These are phyloP conservation scores for Corrigiola litoralis DNA, from an alignment of 179 eudicot genomes.

Conservation along the genomic window DNA sequence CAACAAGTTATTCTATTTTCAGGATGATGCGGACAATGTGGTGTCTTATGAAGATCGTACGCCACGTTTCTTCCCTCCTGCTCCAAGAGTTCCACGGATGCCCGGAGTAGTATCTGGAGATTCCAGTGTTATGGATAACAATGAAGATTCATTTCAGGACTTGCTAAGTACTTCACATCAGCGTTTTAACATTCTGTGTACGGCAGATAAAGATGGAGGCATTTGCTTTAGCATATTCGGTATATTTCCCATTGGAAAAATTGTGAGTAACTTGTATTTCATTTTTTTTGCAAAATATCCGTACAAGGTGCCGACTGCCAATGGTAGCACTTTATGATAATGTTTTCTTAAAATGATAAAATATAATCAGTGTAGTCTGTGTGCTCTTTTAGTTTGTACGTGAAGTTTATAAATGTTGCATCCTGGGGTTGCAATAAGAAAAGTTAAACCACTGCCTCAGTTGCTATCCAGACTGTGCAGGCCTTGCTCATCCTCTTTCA, in stretches of 20 bases:
- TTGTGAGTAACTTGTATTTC: conserved; percentile 57
- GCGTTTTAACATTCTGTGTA: conserved; percentile 78
- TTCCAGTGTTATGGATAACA: conserved; percentile 69
- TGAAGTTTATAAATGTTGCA: neutral
- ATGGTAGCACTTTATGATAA: neutral
- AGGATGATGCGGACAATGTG: conserved; percentile 42
- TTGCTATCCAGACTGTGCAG: too few relatives aligned
- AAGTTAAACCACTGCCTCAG: neutral
- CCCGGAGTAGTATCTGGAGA: conserved; percentile 88
- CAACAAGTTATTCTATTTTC: neutral
- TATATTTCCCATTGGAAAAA: conserved; percentile 86
- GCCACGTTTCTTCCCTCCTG: conserved; percentile 89
- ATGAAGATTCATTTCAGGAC: conserved; percentile 66
- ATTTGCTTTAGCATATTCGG: conserved; percentile 93
- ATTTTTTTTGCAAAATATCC: neutral
- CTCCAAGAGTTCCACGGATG: conserved; percentile 80
- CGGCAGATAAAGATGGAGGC: conserved; percentile 84
- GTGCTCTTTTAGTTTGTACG: neutral
- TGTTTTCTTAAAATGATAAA: too few relatives aligned
- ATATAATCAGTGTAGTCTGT: too few relatives aligned
- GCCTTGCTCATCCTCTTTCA: neutral
- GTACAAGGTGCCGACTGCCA: neutral
- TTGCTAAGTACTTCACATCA: conserved; percentile 72
- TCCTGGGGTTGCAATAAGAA: neutral
- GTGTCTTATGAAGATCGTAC: conserved; percentile 87